Base-by-base conservation (phyloP, 805 yeast genomes). In the Kazachstania psychrophila region DNA sequence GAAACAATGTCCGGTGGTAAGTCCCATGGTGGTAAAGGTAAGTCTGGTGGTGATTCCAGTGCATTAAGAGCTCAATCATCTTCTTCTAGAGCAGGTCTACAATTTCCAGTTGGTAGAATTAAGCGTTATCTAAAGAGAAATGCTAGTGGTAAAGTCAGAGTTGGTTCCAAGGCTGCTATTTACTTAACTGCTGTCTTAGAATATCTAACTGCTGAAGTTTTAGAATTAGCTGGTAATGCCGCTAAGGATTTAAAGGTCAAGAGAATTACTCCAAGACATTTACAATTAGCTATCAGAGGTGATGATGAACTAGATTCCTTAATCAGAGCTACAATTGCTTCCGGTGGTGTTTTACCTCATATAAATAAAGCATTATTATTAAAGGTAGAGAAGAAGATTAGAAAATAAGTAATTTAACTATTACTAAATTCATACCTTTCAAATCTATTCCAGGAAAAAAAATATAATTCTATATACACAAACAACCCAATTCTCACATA, bases 101-200 rank as follows among this genome's bases (percentile, higher is more conserved):
- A 82, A 61, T 92, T 92, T 69, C 99, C 99, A 34, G 97, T 94
- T 26, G 99, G 99, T 42, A 86, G 99, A 79, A 87, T 92, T 52
- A 89, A 92, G 75, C 78, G 98, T 70, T 89, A 87, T 61, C 72
- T 92, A 64, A 89, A 88, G 70, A 79, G 73, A 62, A 84, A 81
- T 47, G 94, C 95, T 15, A 92, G 85, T 60, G 85, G 84, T 65
- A 75, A 72, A 56, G 73, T 75, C 46, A 77, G 95, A 69, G 84
- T 86, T 48, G 94, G 95, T 65, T 84, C 94, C 40, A 92, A 89
- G 61, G 79, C 96, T 29, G 97, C 99, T 34, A 89, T 89, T 45
- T 89, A 89, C 63, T 72, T 89, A 48, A 88, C 96, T 39, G 95
- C 96, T 15, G 97, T 89, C 30, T 75, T 89, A 49, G 97, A 89